Percentiles rank a stretch among this genome's conserved stretches.
Evolutionary conservation across 768 basidiomycete genomes (phyloP).

Genomic region (Mycena epipterygia): DNA sequence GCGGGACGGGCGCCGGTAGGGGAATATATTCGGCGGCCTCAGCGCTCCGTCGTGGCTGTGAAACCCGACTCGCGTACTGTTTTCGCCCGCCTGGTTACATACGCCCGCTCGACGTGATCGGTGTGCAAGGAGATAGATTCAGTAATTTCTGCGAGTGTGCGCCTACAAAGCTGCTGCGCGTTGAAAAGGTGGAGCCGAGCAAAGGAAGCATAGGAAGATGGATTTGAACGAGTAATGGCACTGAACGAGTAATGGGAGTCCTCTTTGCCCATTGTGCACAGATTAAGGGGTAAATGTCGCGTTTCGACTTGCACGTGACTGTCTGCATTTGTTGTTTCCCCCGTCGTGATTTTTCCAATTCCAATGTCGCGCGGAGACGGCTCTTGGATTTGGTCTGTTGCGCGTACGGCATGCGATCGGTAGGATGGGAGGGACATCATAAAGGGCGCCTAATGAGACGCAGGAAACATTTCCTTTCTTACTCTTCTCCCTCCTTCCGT

Average conservation of each 20-base stretch:
- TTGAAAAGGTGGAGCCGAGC: neutral
- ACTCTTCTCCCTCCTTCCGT: neutral
- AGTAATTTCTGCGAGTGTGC: neutral
- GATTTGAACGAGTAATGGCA: neutral
- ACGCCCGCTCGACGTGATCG: neutral
- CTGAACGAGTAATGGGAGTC: neutral
- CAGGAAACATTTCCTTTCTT: neutral
- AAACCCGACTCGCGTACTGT: too few species aligned
- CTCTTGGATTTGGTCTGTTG: neutral
- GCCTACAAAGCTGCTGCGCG: neutral
- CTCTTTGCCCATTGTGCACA: neutral
- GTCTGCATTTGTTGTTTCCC: neutral
- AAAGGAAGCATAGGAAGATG: neutral
- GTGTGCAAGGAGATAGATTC: conserved; percentile 16
- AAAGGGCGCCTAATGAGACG: neutral
- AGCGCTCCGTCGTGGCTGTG: neutral
- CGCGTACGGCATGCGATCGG: neutral
- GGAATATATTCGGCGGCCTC: neutral
- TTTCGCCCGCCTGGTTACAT: neutral
- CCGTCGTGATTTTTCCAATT: neutral
- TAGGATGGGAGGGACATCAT: neutral
- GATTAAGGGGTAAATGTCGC: neutral
- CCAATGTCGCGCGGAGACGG: conserved; percentile 9
- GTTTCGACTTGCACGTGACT: conserved; percentile 1
- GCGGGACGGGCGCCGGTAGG: too few species aligned